phyloP scores from a whole-genome alignment of 208 protist species.

The Leptomonas pyrrhocoris region DNA sequence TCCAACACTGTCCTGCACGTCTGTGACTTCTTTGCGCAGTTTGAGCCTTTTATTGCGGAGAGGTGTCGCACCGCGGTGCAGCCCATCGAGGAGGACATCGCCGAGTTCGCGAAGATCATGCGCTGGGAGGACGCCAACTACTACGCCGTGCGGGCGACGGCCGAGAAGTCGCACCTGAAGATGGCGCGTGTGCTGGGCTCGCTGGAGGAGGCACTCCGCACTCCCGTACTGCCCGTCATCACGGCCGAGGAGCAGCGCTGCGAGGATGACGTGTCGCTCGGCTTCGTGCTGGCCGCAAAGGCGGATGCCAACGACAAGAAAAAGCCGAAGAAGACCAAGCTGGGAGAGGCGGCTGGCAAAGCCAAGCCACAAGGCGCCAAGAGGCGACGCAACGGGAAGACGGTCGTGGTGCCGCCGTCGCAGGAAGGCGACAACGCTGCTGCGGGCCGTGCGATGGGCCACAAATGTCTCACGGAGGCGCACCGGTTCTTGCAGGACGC shows the following conservation, averaged over 20 bases:
- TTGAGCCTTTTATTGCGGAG: conserved; percentile 49
- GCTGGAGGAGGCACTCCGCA: conserved; percentile 76
- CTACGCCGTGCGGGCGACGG: conserved; percentile 93
- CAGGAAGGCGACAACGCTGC: neutral
- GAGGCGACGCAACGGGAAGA: conserved; percentile 34
- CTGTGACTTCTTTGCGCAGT: conserved; percentile 87
- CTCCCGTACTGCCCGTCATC: conserved; percentile 66
- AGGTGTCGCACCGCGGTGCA: conserved; percentile 44
- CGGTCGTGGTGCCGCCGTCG: neutral
- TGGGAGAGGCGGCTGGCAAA: conserved; percentile 9
- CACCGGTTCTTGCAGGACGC: conserved; percentile 57
- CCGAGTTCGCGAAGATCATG: conserved; percentile 88
- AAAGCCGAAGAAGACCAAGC: conserved; percentile 1
- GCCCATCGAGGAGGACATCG: conserved; percentile 89
- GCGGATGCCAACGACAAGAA: conserved; percentile 31
- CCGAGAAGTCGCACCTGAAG: conserved; percentile 96
- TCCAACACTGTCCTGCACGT: conserved; percentile 82
- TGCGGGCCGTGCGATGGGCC: conserved; percentile 1
- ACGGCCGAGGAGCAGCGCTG: conserved; percentile 78
- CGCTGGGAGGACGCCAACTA: conserved; percentile 95
- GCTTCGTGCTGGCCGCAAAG: conserved; percentile 43
- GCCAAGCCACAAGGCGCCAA: conserved; percentile 19
- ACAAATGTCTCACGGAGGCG: conserved; percentile 31
- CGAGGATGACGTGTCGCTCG: conserved; percentile 82
- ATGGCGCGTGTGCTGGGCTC: conserved; percentile 80